These are phyloP conservation scores for Simmondsia chinensis DNA, from an alignment of 148 eudicot genomes.

Conservation along the genomic window DNA sequence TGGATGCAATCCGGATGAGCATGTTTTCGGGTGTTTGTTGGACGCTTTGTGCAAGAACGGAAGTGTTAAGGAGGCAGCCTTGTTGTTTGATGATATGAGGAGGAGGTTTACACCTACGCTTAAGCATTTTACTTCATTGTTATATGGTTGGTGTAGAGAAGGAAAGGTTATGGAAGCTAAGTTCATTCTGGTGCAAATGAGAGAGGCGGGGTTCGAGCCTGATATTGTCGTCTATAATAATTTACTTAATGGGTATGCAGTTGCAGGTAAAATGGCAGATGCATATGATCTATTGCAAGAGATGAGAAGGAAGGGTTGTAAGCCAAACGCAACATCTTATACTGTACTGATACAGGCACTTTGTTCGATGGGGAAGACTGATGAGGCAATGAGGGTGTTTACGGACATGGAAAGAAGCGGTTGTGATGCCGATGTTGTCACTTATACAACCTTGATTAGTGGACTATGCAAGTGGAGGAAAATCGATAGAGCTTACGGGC, in stretches of 20 bases:
- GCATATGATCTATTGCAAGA: slow-evolving; percentile 83
- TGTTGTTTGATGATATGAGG: slow-evolving; percentile 81
- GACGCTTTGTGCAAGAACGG: slow-evolving; percentile 95
- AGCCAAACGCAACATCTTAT: slow-evolving; percentile 76
- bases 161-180: slow-evolving; percentile 89
- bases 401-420: slow-evolving; percentile 59
- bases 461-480: slow-evolving; percentile 83
- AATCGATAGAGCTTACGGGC: slow-evolving; percentile 57
- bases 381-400: slow-evolving; percentile 67
- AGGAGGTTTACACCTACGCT: slow-evolving; percentile 57
- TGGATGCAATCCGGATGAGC: slow-evolving; percentile 87
- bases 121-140: slow-evolving; percentile 82
- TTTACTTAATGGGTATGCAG: slow-evolving; percentile 73
- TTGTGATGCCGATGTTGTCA: slow-evolving; percentile 77
- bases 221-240: slow-evolving; percentile 87
- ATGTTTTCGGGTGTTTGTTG: slow-evolving; percentile 85
- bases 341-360: slow-evolving; percentile 87
- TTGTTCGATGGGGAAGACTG: slow-evolving; percentile 63
- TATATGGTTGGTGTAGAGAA: slow-evolving; percentile 89
- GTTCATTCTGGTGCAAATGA: slow-evolving; percentile 77
- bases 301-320: slow-evolving; percentile 85
- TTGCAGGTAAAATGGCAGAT: slow-evolving; percentile 76
- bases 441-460: slow-evolving; percentile 69
- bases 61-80: slow-evolving; percentile 87
- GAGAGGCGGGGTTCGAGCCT: slow-evolving; percentile 75